phyloP scores from a whole-genome alignment of 768 basidiomycete species.

The Phlegmacium glaucopus region DNA sequence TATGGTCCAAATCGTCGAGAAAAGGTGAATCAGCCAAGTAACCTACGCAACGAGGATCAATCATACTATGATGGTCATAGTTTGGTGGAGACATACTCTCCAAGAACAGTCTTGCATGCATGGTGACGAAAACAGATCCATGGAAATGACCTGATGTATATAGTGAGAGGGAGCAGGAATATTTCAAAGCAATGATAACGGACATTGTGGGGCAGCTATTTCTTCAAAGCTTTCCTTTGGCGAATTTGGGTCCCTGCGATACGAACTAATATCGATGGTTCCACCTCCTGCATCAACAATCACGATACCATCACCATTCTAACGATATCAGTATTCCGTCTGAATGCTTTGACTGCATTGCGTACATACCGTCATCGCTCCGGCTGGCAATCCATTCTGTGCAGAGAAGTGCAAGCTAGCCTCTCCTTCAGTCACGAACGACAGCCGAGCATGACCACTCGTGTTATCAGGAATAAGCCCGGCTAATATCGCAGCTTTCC shows the following conservation, averaged over 20 bases:
- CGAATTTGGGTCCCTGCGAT: conserved; percentile 30
- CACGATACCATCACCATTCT: conserved; percentile 45
- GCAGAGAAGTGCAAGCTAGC: conserved; percentile 50
- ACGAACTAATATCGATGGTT: conserved; percentile 57
- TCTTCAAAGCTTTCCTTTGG: conserved; percentile 39
- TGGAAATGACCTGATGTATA: conserved; percentile 41
- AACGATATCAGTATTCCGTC: background rate
- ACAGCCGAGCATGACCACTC: conserved; percentile 33
- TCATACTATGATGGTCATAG: background rate
- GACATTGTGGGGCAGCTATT: conserved; percentile 44
- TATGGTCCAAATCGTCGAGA: conserved; percentile 38
- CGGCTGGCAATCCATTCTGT: conserved; percentile 28
- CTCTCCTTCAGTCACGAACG: conserved; percentile 51
- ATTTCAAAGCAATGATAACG: conserved; percentile 1
- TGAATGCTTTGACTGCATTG: background rate
- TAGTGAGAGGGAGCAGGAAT: background rate
- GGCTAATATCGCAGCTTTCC: conserved; percentile 40
- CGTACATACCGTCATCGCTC: conserved; percentile 21
- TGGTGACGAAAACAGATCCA: conserved; percentile 50
- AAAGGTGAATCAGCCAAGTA: conserved; percentile 39
- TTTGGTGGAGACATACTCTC: conserved; percentile 25
- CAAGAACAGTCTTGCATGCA: conserved; percentile 37
- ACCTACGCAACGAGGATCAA: conserved; percentile 20
- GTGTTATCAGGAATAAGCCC: conserved; percentile 34
- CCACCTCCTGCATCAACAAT: conserved; percentile 61